Evolutionary conservation across 2,329 filamentous ascomycete genomes (phyloP).

Genomic region (Calonectria multiphialidica): DNA sequence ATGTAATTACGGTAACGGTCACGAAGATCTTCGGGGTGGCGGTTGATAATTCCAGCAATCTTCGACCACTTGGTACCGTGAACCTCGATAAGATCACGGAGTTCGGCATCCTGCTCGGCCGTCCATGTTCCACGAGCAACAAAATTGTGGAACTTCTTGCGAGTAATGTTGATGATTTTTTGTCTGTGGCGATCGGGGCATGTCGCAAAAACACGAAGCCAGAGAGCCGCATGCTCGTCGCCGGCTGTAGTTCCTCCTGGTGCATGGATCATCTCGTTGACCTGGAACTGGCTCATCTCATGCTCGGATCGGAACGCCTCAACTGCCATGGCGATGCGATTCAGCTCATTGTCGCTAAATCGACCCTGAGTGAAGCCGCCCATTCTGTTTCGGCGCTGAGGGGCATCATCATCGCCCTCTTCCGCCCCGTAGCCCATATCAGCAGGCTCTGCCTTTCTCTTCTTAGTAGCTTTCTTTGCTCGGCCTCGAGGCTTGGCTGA

Average conservation of each 20-base stretch:
- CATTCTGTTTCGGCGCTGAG: constrained; percentile 40
- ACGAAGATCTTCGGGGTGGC: constrained; percentile 74
- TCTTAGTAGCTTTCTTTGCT: constrained; percentile 45
- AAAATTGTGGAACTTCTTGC: constrained; percentile 76
- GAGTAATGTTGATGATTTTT: constrained; percentile 67
- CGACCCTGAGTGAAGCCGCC: constrained; percentile 51
- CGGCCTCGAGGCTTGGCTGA: constrained; percentile 48
- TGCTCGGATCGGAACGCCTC: constrained; percentile 59
- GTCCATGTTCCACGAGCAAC: constrained; percentile 63
- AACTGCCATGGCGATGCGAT: constrained; percentile 55
- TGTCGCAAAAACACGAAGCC: constrained; percentile 60
- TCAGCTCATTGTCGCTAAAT: constrained; percentile 59
- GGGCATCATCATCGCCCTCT: constrained; percentile 23
- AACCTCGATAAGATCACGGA: constrained; percentile 49
- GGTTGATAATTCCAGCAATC: constrained; percentile 73
- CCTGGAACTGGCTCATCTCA: constrained; percentile 54
- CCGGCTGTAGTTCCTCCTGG: constrained; percentile 51
- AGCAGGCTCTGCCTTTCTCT: constrained; percentile 34
- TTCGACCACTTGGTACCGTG: constrained; percentile 68
- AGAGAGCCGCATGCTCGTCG: constrained; percentile 58
- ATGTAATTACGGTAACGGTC: constrained; percentile 79
- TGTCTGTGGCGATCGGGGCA: constrained; percentile 64
- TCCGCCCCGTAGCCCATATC: constrained; percentile 39
- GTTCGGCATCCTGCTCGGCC: constrained; percentile 51
- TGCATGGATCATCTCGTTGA: constrained; percentile 61